Conservation (phyloP, 2,329 filamentous ascomycete species). For the Paramyrothecium roridum region DNA sequence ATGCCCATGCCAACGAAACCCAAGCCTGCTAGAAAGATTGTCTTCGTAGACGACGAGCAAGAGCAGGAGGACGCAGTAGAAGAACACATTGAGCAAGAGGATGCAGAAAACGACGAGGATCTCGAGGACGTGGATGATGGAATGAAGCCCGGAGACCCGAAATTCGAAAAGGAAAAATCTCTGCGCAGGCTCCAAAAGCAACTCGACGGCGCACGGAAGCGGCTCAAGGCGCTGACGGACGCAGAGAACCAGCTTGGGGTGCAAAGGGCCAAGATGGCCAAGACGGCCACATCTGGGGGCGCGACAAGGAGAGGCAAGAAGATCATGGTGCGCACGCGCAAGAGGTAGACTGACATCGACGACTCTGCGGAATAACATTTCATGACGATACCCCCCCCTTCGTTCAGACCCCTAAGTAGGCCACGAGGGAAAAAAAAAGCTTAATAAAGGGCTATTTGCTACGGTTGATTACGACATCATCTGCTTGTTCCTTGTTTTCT, state of each 20-base stretch:
- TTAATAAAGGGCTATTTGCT: neutral
- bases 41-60: slow-evolving; percentile 44
- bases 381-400: neutral
- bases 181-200: slow-evolving; percentile 44
- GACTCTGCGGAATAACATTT: neutral
- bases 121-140: slow-evolving; percentile 15
- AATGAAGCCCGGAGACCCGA: slow-evolving; percentile 20
- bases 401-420: no score
- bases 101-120: slow-evolving; percentile 25
- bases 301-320: slow-evolving; percentile 59
- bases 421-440: no score
- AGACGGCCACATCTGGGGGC: slow-evolving; percentile 59
- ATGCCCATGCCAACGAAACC: slow-evolving; percentile 22
- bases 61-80: slow-evolving; percentile 27
- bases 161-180: slow-evolving; percentile 37
- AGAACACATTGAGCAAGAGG: slow-evolving; percentile 24
- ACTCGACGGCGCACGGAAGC: slow-evolving; percentile 48
- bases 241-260: slow-evolving; percentile 56
- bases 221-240: slow-evolving; percentile 50
- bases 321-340: slow-evolving; percentile 60
- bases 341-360: slow-evolving; percentile 42
- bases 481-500: slow-evolving; percentile 1
- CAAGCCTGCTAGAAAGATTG: slow-evolving; percentile 43
- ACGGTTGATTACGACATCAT: no score
- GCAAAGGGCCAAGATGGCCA: slow-evolving; percentile 62